Base-by-base conservation (phyloP, 257 asterid genomes). In the Nicotiana attenuata region DNA sequence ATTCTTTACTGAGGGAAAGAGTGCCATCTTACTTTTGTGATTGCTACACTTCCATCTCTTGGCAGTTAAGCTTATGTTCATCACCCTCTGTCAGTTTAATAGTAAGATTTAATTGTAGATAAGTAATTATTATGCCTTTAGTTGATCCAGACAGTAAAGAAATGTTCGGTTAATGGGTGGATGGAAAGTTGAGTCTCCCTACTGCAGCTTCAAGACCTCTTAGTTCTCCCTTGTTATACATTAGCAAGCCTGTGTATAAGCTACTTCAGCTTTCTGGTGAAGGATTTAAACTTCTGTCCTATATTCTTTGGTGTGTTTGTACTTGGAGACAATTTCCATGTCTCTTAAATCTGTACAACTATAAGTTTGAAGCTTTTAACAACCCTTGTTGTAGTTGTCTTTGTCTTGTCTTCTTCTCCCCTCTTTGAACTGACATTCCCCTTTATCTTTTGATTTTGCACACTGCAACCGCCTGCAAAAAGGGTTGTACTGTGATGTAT, bases 251-350 rank as follows among this genome's bases (percentile, higher is more conserved):
- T 47, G 15, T 47, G 60, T 22, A 66, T 66, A 50, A 50, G 64
- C 80, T 26, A 26, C 80, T 75, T 35, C 80, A 75, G 64, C 24
- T 50, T 75, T 75, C 45, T 50, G 80, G 57, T 26, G 64, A 50
- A 75, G 63, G 41, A 47, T 50, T 50, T 73, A 24, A 73, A 73
- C 59, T 73, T 47, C 16, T 50, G 9, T 26, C 41, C 80, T 50
- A 50, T 22, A 75, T 73, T 73, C 15, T 16, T 50, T 75, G 5
- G 63, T 16, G 61, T 75, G 41, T 50, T 73, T 50, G 35, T 75
- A 50, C 63, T 15, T 52, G 63, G 79, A 75, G 17, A 75, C 26
- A 15, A 75, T 60, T 75, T 50, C 45, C 63, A 15, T 26, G 26
- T 50, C 63, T 75, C 80, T 75, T 50, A 7, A 52, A 50, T 24